A percentile compares a stretch with the other conserved stretches of the same genome.
Evolutionary conservation across 2,329 filamentous ascomycete species (phyloP).

Genomic region (Rachicladosporium sp.): DNA sequence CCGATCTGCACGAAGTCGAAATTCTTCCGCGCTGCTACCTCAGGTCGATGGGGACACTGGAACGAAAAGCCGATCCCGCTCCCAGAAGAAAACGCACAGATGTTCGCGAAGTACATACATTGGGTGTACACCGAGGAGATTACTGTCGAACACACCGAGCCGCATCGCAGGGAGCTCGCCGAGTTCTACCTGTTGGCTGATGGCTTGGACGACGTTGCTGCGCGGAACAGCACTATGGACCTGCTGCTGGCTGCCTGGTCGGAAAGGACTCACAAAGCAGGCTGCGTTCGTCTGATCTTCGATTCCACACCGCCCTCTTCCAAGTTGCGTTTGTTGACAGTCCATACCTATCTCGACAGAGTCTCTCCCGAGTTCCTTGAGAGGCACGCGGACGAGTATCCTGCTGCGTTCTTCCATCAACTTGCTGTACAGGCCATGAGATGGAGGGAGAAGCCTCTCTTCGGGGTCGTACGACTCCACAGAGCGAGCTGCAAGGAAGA

Average conservation of each 20-base stretch:
- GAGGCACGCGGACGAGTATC: no score
- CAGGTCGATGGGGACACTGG: slow-evolving; percentile 1
- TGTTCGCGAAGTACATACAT: slow-evolving; percentile 1
- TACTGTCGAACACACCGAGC: neutral
- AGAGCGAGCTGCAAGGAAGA: no score
- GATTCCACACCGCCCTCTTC: no score
- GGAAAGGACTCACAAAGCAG: no score
- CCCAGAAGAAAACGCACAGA: neutral
- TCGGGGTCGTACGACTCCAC: no score
- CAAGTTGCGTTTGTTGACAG: no score
- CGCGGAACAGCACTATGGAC: neutral
- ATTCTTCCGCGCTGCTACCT: slow-evolving; percentile 6
- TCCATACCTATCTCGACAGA: no score
- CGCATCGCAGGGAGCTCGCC: neutral
- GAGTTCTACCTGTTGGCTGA: neutral
- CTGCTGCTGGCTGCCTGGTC: neutral
- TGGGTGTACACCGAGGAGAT: slow-evolving; percentile 1
- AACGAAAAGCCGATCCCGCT: neutral
- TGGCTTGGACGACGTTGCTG: neutral
- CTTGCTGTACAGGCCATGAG: no score
- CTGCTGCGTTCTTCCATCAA: no score
- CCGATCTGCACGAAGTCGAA: slow-evolving; percentile 3
- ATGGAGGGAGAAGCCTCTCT: no score
- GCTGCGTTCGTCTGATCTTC: no score
- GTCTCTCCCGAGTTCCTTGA: no score